These are phyloP conservation scores for Westerdykella sp. DNA, from an alignment of 2,329 filamentous ascomycete species.

Conservation along the genomic window DNA sequence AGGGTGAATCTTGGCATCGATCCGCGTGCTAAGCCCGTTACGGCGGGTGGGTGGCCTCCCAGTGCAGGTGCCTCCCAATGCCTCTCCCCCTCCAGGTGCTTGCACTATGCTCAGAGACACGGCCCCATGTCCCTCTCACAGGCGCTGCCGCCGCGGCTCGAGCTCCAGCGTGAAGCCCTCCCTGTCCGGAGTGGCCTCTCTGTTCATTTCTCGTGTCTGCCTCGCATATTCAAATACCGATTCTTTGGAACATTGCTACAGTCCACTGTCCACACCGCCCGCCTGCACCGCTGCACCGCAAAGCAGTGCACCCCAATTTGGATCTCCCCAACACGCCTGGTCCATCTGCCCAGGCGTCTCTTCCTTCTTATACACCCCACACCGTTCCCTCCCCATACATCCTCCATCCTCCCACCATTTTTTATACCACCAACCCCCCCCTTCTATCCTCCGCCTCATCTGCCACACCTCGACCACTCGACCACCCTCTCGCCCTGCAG, in stretches of 20 bases:
- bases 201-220: conserved; percentile 34
- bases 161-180: conserved; percentile 2
- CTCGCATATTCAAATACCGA: conserved; percentile 30
- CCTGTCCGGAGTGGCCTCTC: conserved; percentile 9
- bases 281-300: conserved; percentile 26
- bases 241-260: conserved; percentile 19
- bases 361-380: conserved; percentile 22
- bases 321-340: conserved; percentile 15
- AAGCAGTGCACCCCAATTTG: conserved; percentile 15
- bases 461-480: conserved; percentile 4
- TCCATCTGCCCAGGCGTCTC: conserved; percentile 23
- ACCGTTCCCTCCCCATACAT: conserved; percentile 7
- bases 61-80: not conserved
- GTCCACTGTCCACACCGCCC: conserved; percentile 31
- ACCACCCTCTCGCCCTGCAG: conserved; percentile 4
- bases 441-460: conserved; percentile 4
- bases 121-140: conserved; percentile 24
- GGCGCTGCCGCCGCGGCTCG: conserved; percentile 32
- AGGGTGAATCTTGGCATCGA: not conserved
- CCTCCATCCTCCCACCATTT: conserved; percentile 3
- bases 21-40: not conserved
- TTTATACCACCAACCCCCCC: conserved; percentile 1
- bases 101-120: conserved; percentile 13
- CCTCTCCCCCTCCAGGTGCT: too few species aligned
- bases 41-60: not conserved